These are phyloP conservation scores for Waltergamsia citrina DNA, from an alignment of 2,329 filamentous ascomycete genomes.

Conservation along the genomic window DNA sequence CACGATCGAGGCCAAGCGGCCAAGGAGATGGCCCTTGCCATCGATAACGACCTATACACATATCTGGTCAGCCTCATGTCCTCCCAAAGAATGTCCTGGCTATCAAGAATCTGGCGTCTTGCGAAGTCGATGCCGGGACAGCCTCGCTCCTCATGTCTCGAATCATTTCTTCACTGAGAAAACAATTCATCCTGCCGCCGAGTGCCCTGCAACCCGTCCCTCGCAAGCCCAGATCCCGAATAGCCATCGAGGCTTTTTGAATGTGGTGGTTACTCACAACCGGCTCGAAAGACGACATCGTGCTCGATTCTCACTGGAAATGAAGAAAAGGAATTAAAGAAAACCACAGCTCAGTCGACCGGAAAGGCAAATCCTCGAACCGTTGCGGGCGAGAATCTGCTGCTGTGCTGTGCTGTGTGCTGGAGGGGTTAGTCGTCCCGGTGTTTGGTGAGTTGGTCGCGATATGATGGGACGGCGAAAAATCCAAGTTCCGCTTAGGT, in stretches of 20 bases:
- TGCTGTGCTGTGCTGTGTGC: constrained; percentile 21
- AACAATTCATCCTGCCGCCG: not conserved
- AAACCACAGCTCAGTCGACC: constrained; percentile 23
- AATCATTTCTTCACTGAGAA: no score
- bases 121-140: no score
- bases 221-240: not conserved
- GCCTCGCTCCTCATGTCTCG: no score
- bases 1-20: constrained; percentile 94
- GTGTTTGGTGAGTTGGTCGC: constrained; percentile 28
- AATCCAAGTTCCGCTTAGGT: constrained; percentile 27
- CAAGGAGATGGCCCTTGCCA: constrained; percentile 99
- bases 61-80: constrained; percentile 2
- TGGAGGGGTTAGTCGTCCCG: constrained; percentile 29
- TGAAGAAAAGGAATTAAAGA: constrained; percentile 14
- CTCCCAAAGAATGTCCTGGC: not conserved
- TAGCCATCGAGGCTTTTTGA: not conserved
- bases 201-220: not conserved
- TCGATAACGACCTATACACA: constrained; percentile 81
- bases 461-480: constrained; percentile 27
- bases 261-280: constrained; percentile 47
- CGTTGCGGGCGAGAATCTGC: constrained; percentile 25
- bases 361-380: constrained; percentile 25
- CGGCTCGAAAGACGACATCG: constrained; percentile 62
- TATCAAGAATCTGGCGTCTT: no score
- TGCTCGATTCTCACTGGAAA: constrained; percentile 26